phyloP scores from a whole-genome alignment of 1,139 yeast genomes.

The Diutina ranongensis region DNA sequence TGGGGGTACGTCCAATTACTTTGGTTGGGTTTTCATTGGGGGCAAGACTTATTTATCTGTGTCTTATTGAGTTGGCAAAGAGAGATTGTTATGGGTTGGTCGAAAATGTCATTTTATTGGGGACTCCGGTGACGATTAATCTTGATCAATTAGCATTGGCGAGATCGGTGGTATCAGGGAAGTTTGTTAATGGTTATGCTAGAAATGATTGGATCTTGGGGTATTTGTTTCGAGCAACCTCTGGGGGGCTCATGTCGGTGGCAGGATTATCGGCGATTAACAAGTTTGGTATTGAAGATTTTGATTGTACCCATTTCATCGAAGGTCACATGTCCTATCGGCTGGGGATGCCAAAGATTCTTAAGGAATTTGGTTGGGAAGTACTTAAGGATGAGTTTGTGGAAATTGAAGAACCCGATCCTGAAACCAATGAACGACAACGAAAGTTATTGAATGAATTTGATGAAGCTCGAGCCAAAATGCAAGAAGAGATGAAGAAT shows the following conservation, averaged over 20 bases:
- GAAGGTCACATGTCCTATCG: conserved; percentile 97
- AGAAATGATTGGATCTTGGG: conserved; percentile 95
- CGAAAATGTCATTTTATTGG: conserved; percentile 81
- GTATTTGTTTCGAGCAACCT: conserved; percentile 86
- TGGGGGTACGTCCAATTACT: conserved; percentile 90
- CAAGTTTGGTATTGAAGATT: conserved; percentile 60
- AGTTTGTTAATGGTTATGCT: conserved; percentile 83
- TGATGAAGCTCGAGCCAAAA: conserved; percentile 67
- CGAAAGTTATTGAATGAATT: conserved; percentile 72
- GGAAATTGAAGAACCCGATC: conserved; percentile 94
- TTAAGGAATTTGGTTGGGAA: conserved; percentile 64
- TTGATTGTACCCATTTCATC: conserved; percentile 76
- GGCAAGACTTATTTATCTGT: conserved; percentile 84
- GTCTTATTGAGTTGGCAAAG: conserved; percentile 76
- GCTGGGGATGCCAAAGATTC: conserved; percentile 76
- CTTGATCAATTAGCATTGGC: conserved; percentile 71
- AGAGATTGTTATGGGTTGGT: conserved; percentile 81
- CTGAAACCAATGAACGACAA: conserved; percentile 74
- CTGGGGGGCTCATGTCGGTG: conserved; percentile 84
- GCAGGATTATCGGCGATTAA: conserved; percentile 81
- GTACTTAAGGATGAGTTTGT: conserved; percentile 83
- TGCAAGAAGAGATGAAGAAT: conserved; percentile 26
- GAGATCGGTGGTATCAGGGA: conserved; percentile 81
- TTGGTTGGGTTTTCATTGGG: conserved; percentile 92
- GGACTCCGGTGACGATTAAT: conserved; percentile 78